Percentiles rank a stretch among this genome's conserved stretches.
phyloP scores from a whole-genome alignment of 73 alveolate species.

The Symbiodinium pilosum region DNA sequence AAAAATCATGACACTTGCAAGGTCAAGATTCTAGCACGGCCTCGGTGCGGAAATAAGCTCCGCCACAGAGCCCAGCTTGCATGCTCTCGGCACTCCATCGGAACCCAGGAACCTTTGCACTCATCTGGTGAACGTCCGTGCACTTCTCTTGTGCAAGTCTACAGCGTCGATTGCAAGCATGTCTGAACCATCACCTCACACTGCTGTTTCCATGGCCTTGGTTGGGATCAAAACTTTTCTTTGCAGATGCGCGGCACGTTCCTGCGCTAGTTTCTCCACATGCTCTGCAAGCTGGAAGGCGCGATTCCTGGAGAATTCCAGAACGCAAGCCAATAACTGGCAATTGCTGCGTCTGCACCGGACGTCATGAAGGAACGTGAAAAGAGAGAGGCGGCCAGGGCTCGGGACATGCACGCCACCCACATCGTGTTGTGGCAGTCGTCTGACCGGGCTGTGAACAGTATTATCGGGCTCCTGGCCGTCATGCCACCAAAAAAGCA shows the following conservation, averaged over 20 bases:
- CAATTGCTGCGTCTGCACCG: not conserved
- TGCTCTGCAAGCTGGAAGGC: not conserved
- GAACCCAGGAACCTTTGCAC: not conserved
- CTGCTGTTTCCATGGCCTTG: no score
- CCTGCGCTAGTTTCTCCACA: constrained; percentile 11
- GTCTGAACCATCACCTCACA: no score
- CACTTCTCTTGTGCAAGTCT: no score
- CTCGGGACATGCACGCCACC: constrained; percentile 20
- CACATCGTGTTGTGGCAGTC: not conserved
- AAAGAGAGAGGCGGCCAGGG: not conserved
- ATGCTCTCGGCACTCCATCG: not conserved
- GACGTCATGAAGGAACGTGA: not conserved
- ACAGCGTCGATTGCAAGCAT: no score
- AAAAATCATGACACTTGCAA: not conserved
- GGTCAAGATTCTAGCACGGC: not conserved
- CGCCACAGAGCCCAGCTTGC: constrained; percentile 31
- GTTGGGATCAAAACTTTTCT: no score
- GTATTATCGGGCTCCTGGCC: constrained; percentile 33
- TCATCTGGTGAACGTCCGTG: no score
- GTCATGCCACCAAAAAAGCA: no score
- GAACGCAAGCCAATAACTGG: not conserved
- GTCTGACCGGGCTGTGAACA: not conserved
- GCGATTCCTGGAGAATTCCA: not conserved
- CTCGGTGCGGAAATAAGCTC: constrained; percentile 17
- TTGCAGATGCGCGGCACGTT: not conserved